phyloP scores from a whole-genome alignment of 1,139 yeast genomes.

The Zhuliangozyma blackwelliae region DNA sequence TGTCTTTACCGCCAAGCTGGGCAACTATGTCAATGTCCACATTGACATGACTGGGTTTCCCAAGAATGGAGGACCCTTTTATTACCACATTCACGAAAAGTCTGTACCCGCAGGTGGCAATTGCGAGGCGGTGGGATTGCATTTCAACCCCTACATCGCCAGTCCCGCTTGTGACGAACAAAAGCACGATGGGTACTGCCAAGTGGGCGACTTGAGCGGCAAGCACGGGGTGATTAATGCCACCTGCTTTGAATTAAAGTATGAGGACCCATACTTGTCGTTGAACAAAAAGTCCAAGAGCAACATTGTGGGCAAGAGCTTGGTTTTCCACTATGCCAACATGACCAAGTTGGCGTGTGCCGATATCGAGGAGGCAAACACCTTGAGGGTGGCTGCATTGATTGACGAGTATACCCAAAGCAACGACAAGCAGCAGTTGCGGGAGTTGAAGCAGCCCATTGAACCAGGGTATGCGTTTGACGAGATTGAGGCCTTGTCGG shows the following conservation, averaged over 20 bases:
- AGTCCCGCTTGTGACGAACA: constrained; percentile 39
- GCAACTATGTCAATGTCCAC: constrained; percentile 51
- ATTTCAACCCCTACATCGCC: constrained; percentile 53
- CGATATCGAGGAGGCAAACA: constrained; percentile 38
- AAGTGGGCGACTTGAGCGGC: constrained; percentile 61
- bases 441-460: constrained; percentile 15
- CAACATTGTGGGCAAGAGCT: constrained; percentile 48
- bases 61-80: constrained; percentile 51
- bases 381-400: constrained; percentile 21
- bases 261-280: constrained; percentile 51
- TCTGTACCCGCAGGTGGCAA: constrained; percentile 40
- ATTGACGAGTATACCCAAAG: constrained; percentile 19
- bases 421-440: constrained; percentile 18
- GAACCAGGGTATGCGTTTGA: constrained; percentile 15
- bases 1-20: constrained; percentile 43
- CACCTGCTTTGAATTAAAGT: constrained; percentile 51
- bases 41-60: constrained; percentile 60
- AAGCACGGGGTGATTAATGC: constrained; percentile 58
- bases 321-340: constrained; percentile 50
- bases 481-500: constrained; percentile 14
- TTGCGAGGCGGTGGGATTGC: constrained; percentile 48
- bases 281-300: constrained; percentile 45
- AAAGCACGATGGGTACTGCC: constrained; percentile 49
- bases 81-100: constrained; percentile 53
- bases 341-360: constrained; percentile 56